Base-by-base conservation (phyloP, 768 basidiomycete genomes). In the Podaxis pistillaris region DNA sequence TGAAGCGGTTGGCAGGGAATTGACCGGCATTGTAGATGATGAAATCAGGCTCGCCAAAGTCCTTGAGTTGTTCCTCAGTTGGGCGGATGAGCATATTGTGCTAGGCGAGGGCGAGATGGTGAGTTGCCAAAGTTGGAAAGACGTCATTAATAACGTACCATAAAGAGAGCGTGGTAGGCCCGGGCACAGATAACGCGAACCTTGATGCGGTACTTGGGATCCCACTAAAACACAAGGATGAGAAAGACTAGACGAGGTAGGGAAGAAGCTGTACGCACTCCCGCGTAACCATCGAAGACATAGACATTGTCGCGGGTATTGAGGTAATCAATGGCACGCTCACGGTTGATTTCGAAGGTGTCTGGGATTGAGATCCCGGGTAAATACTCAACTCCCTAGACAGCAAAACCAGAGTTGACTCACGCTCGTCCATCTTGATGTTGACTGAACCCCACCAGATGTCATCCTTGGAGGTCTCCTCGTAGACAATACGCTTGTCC, bases 371-470 rank as follows among this genome's bases (percentile, higher is more conserved):
- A 24, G 64, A 41, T 28, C 26, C 55, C 56, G 59, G 17, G 52
- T 26, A 64, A 52, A 24, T 53, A 47, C 28, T 28, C 58, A 60
- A 54, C 17, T 56, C 36, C 57, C 26, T 49, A 55, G 56, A 33
- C 60, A 8, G 9, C 56, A 24, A 58, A 40, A 40, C 26, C 15
- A 28, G 1, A 28, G 3, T 3, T 38, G 53, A 82, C 90, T 65
- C 72, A 91, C 91, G 93, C 73, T 94, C 93, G 72, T 97, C 95
- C 89, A 96, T 91, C 83, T 97, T 96, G 79, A 98, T 98, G 81
- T 99, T 99, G 69, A 98, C 95, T 33, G 93, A 90, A 44, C 97
- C 96, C 97, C 97, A 98, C 96, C 97, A 99, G 74, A 99, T 90
- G 65, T 98, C 87, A 72, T 98, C 94, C 78, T 94, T 97, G 78